Evolutionary conservation across 2,329 filamentous ascomycete genomes (phyloP).

Genomic region (Aspergillus clavatus): DNA sequence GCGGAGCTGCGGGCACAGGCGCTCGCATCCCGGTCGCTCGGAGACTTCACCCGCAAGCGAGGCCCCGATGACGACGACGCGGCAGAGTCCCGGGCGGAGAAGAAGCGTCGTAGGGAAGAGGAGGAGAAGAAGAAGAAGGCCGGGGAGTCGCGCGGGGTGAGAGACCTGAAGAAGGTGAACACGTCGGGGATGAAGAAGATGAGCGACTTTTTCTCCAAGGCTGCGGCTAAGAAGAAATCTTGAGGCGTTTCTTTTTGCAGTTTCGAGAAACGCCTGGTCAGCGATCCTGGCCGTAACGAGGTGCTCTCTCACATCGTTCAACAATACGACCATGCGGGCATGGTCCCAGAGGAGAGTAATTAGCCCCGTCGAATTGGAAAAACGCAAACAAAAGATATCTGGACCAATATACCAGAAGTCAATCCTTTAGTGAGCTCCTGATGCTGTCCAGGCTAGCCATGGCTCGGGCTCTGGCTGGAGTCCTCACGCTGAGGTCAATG

Average conservation of each 20-base stretch:
- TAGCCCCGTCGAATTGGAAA: no score
- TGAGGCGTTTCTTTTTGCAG: slow-evolving; percentile 17
- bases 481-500: no score
- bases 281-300: not conserved
- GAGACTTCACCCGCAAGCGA: slow-evolving; percentile 43
- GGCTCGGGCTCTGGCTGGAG: no score
- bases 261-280: not conserved
- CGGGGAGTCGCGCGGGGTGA: slow-evolving; percentile 67
- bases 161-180: slow-evolving; percentile 83
- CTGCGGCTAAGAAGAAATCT: slow-evolving; percentile 32
- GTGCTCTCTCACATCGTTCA: no score
- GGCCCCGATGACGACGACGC: slow-evolving; percentile 40
- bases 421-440: no score
- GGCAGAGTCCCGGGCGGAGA: slow-evolving; percentile 59
- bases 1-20: slow-evolving; percentile 67
- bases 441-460: no score
- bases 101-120: slow-evolving; percentile 80
- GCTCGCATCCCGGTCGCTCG: slow-evolving; percentile 57
- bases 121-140: slow-evolving; percentile 82
- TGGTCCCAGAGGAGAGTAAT: no score
- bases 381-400: no score
- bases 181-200: slow-evolving; percentile 94
- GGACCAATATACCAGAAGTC: no score
- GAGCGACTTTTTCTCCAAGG: slow-evolving; percentile 85
- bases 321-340: no score